These are phyloP conservation scores for Globisporangium apiculatum DNA, from an alignment of 352 stramenopile species.

Conservation along the genomic window DNA sequence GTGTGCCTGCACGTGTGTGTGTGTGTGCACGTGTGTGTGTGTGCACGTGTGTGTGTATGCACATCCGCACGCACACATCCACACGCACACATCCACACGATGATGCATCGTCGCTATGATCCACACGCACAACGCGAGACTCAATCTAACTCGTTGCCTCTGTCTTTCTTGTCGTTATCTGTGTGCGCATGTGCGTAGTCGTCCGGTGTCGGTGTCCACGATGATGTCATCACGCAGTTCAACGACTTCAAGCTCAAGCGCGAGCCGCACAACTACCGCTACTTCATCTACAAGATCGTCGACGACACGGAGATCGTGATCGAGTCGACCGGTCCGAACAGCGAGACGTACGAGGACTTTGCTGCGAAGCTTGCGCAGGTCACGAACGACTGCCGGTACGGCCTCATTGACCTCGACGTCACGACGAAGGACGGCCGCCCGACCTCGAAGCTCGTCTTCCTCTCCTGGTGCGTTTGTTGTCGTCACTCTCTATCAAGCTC, in stretches of 20 bases:
- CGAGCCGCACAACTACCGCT: conserved; percentile 88
- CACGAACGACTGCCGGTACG: conserved; percentile 83
- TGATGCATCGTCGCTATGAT: not conserved
- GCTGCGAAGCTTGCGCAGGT: conserved; percentile 61
- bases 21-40: too few relatives aligned
- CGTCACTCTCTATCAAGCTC: not conserved
- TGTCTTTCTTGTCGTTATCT: not conserved
- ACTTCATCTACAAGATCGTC: conserved; percentile 96
- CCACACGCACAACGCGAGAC: not conserved
- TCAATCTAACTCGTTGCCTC: not conserved
- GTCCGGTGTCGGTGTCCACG: conserved; percentile 90
- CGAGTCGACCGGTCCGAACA: conserved; percentile 68
- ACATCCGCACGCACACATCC: too few relatives aligned
- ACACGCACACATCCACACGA: too few relatives aligned
- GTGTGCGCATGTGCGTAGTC: conserved; percentile 45
- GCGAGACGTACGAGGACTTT: conserved; percentile 88
- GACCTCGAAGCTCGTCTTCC: conserved; percentile 88
- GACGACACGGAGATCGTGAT: conserved; percentile 92
- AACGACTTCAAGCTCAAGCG: conserved; percentile 95
- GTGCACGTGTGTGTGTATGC: not conserved
- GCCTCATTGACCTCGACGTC: conserved; percentile 86
- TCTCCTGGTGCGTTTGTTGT: conserved; percentile 70
- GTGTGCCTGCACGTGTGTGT: too few relatives aligned
- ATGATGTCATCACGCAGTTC: conserved; percentile 92
- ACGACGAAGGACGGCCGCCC: conserved; percentile 86